Evolutionary conservation across 108 stramenopile genomes (phyloP).

Genomic region (Epipyxis sp.): DNA sequence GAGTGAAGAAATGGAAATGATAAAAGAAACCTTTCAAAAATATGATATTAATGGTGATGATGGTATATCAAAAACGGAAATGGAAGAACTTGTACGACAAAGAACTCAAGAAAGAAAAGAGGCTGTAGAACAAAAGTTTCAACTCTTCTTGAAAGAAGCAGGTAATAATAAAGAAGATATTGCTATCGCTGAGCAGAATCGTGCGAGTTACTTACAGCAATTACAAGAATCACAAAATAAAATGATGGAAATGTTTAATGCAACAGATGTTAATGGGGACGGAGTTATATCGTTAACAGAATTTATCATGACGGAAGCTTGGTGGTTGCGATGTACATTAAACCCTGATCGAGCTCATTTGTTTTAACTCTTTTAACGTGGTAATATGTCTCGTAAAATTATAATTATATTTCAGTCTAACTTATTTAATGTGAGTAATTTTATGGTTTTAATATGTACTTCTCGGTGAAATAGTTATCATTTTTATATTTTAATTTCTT

Average conservation of each 20-base stretch:
- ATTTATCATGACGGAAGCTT: constrained; percentile 21
- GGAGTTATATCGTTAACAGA: constrained; percentile 5
- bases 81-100: constrained; percentile 6
- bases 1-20: constrained; percentile 11
- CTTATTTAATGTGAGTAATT: too few relatives aligned
- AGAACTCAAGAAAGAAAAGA: background rate
- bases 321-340: constrained; percentile 26
- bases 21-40: constrained; percentile 9
- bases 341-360: constrained; percentile 25
- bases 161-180: background rate
- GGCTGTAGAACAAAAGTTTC: background rate
- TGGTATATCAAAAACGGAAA: background rate
- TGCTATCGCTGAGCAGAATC: background rate
- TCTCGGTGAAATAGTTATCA: too few relatives aligned
- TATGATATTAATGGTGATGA: constrained; percentile 3
- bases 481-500: too few relatives aligned
- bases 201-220: background rate
- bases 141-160: background rate
- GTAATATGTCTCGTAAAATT: too few relatives aligned
- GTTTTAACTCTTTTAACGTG: too few relatives aligned
- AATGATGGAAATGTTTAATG: background rate
- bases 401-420: too few relatives aligned
- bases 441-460: too few relatives aligned
- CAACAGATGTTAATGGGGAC: background rate
- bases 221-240: background rate